A percentile compares a stretch with the other conserved stretches of the same genome.
Evolutionary conservation across 192 early-diverging fungal species (phyloP).

Genomic region (Lobosporangium transversale): DNA sequence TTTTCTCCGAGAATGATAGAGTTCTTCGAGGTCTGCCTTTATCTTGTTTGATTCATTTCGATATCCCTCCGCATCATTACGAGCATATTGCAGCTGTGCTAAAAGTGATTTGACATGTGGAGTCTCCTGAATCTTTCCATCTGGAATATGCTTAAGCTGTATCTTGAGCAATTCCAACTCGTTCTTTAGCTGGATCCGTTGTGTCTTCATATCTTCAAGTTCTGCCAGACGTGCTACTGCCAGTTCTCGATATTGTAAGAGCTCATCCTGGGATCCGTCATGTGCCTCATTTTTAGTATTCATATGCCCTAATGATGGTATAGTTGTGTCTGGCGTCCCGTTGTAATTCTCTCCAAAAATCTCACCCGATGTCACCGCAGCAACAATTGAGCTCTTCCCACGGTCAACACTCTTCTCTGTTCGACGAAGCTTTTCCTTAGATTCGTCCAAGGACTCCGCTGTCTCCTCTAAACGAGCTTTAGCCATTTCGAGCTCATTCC

Average conservation of each 20-base stretch:
- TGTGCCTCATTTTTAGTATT: slow-evolving; percentile 22
- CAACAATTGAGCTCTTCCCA: slow-evolving; percentile 30
- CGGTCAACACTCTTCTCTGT: slow-evolving; percentile 40
- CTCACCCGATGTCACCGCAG: slow-evolving; percentile 39
- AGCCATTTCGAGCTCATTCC: slow-evolving; percentile 35
- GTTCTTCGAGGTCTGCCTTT: slow-evolving; percentile 28
- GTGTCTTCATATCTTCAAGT: slow-evolving; percentile 33
- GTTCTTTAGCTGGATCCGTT: slow-evolving; percentile 31
- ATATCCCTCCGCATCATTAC: slow-evolving; percentile 38
- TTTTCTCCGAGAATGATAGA: slow-evolving; percentile 29
- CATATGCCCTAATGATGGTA: slow-evolving; percentile 9
- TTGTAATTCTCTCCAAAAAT: slow-evolving; percentile 43
- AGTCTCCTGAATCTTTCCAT: slow-evolving; percentile 36
- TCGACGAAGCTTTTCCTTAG: slow-evolving; percentile 22
- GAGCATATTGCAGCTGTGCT: slow-evolving; percentile 29
- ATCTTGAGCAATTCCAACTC: slow-evolving; percentile 28
- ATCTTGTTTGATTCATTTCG: slow-evolving; percentile 21
- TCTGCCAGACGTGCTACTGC: slow-evolving; percentile 31
- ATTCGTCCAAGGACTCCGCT: slow-evolving; percentile 30
- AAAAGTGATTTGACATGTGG: slow-evolving; percentile 26
- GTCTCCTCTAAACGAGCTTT: slow-evolving; percentile 32
- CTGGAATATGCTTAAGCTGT: slow-evolving; percentile 43
- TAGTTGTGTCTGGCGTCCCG: slow-evolving; percentile 14
- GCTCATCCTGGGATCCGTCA: slow-evolving; percentile 37
- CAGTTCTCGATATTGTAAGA: slow-evolving; percentile 36